phyloP scores from a whole-genome alignment of 2,329 filamentous ascomycete species.

The Pezicula rhizophila region DNA sequence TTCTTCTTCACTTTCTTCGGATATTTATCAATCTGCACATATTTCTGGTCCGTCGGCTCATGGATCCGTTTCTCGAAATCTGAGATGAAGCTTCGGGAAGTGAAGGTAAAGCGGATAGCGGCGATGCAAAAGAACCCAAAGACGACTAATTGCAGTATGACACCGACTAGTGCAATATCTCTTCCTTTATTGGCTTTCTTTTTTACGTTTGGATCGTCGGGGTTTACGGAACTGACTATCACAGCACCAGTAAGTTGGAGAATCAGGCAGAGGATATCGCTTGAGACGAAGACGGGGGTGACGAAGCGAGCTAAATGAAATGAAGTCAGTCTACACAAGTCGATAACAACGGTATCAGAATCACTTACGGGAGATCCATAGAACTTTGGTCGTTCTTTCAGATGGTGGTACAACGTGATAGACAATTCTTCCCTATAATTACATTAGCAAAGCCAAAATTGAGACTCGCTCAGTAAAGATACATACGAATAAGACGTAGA shows the following conservation, averaged over 20 bases:
- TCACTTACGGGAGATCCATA: conserved; percentile 10
- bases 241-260: conserved; percentile 16
- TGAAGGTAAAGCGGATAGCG: conserved; percentile 38
- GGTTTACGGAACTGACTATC: conserved; percentile 31
- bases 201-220: conserved; percentile 23
- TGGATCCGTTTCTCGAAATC: conserved; percentile 21
- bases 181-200: conserved; percentile 29
- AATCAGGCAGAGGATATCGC: conserved; percentile 8
- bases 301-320: conserved; percentile 6
- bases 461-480: neutral
- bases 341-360: neutral
- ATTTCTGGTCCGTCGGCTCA: conserved; percentile 2
- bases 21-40: conserved; percentile 11
- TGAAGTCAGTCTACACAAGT: neutral
- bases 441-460: neutral
- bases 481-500: conserved; percentile 18
- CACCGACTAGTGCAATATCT: conserved; percentile 30
- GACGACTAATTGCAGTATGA: conserved; percentile 33
- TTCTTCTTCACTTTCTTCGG: conserved; percentile 11
- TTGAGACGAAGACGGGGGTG: conserved; percentile 9
- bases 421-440: conserved; percentile 11
- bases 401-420: conserved; percentile 15
- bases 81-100: conserved; percentile 29
- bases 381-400: conserved; percentile 1
- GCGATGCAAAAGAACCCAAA: conserved; percentile 39